Evolutionary conservation across 345 rosid genomes (phyloP).

Genomic region (Gossypium thurberi): DNA sequence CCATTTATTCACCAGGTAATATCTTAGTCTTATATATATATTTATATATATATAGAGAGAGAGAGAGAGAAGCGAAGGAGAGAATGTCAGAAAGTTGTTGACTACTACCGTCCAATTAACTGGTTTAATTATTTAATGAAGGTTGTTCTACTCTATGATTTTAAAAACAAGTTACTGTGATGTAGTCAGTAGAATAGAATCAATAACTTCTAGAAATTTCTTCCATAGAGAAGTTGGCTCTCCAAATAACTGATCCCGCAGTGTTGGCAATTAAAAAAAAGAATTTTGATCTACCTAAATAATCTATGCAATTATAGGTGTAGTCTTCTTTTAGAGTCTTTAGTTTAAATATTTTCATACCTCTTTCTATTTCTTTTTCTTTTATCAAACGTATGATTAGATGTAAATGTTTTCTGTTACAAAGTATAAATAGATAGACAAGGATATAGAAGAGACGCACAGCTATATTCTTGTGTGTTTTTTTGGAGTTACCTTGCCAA

Average conservation of each 20-base stretch:
- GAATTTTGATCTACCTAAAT: background rate
- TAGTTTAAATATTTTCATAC: background rate
- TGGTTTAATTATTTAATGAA: background rate
- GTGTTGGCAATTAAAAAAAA: background rate
- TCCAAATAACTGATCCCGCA: background rate
- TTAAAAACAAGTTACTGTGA: background rate
- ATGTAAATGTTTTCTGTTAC: background rate
- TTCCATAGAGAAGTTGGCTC: background rate
- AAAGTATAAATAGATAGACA: background rate
- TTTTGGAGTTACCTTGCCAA: background rate
- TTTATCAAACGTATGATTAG: background rate
- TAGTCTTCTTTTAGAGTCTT: background rate
- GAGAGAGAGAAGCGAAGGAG: background rate
- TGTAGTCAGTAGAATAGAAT: background rate
- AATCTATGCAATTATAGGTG: background rate
- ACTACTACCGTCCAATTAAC: background rate
- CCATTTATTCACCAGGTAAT: constrained; percentile 81
- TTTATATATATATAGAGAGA: background rate
- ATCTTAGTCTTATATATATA: background rate
- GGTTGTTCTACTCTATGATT: background rate
- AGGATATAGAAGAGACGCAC: background rate
- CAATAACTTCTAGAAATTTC: background rate
- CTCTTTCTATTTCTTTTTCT: background rate
- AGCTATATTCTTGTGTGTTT: background rate
- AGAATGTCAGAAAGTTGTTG: background rate